phyloP scores from a whole-genome alignment of 2,329 filamentous ascomycete genomes.

The Dactylonectria macrodidyma region DNA sequence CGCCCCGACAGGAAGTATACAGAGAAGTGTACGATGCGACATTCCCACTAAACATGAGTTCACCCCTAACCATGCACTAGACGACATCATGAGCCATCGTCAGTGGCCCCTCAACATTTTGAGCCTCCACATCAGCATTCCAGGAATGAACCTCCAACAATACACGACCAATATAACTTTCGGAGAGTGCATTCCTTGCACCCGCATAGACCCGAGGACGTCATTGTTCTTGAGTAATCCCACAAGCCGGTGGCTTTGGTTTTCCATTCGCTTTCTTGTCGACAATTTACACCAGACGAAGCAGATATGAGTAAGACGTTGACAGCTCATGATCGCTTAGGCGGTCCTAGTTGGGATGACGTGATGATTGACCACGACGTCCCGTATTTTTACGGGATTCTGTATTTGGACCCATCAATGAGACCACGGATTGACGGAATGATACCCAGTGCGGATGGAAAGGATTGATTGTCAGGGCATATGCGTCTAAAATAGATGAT shows the following conservation, averaged over 20 bases:
- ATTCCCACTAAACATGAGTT: background rate
- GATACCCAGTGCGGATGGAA: constrained; percentile 44
- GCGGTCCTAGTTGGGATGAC: constrained; percentile 21
- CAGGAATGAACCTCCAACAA: constrained; percentile 30
- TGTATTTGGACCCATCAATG: constrained; percentile 18
- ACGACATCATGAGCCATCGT: constrained; percentile 31
- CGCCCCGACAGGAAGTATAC: constrained; percentile 36
- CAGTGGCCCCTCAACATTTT: constrained; percentile 20
- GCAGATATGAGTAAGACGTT: constrained; percentile 31
- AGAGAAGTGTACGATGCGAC: constrained; percentile 44
- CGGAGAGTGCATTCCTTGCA: constrained; percentile 39
- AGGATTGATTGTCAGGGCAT: constrained; percentile 22
- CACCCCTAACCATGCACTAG: constrained; percentile 38
- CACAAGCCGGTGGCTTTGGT: background rate
- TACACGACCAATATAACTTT: constrained; percentile 33
- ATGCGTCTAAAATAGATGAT: background rate
- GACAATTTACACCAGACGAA: constrained; percentile 16
- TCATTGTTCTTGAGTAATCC: constrained; percentile 52
- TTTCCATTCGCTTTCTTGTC: constrained; percentile 4
- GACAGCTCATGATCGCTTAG: constrained; percentile 29
- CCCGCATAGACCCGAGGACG: constrained; percentile 45
- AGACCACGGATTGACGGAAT: constrained; percentile 36
- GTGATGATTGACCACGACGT: constrained; percentile 21
- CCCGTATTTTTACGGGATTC: constrained; percentile 16
- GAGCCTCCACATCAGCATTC: constrained; percentile 40